phyloP scores from a whole-genome alignment of 331 rosid species.

The Quercus tomentella region DNA sequence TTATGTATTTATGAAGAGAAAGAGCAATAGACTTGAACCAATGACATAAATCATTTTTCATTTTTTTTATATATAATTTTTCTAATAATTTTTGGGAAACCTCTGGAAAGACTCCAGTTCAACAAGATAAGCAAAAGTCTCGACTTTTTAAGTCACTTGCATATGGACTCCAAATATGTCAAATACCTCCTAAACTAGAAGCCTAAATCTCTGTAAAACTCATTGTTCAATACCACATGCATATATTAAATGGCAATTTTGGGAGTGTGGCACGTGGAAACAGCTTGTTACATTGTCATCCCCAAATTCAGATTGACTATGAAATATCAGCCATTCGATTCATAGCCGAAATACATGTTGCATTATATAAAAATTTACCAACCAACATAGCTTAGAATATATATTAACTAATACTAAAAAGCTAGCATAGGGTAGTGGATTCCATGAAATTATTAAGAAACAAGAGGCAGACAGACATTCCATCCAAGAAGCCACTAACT shows the following conservation, averaged over 20 bases:
- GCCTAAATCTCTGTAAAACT: not conserved
- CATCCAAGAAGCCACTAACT: slow-evolving; percentile 16
- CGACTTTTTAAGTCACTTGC: not conserved
- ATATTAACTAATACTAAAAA: not conserved
- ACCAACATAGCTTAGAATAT: not conserved
- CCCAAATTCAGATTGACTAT: not conserved
- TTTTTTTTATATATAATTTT: not conserved
- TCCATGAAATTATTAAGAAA: not conserved
- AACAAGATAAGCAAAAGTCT: not conserved
- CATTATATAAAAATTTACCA: not conserved
- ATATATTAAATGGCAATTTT: not conserved
- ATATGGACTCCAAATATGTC: not conserved
- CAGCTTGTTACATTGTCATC: slow-evolving; percentile 1
- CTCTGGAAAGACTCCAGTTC: not conserved
- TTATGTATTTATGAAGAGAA: not conserved
- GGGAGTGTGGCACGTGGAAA: not conserved
- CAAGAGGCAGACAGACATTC: slow-evolving; percentile 7
- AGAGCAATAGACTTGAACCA: not conserved
- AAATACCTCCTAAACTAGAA: not conserved
- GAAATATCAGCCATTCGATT: not conserved
- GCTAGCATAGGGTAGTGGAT: not conserved
- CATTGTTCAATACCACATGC: not conserved
- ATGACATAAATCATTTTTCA: not conserved
- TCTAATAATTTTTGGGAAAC: not conserved
- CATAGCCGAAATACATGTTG: not conserved